phyloP scores from a whole-genome alignment of 1,139 yeast genomes.

The Yamadazyma taylorii region DNA sequence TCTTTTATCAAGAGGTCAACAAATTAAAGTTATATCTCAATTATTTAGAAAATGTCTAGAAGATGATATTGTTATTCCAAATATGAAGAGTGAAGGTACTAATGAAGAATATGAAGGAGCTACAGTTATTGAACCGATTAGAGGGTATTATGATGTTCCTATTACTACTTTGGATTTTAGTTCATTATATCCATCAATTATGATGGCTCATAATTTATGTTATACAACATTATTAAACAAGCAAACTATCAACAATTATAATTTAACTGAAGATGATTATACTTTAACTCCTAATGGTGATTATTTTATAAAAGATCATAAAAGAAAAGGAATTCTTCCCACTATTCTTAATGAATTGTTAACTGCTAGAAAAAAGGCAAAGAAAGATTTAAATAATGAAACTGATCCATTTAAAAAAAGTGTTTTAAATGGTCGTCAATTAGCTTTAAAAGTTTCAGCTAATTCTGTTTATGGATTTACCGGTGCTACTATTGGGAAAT shows the following conservation, averaged over 20 bases:
- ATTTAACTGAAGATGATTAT: slow-evolving; percentile 73
- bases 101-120: slow-evolving; percentile 98
- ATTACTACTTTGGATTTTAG: slow-evolving; percentile 98
- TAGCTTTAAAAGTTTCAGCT: slow-evolving; percentile 95
- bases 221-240: slow-evolving; percentile 83
- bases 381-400: slow-evolving; percentile 84
- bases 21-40: slow-evolving; percentile 95
- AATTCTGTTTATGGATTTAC: slow-evolving; percentile 99
- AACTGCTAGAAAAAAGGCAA: slow-evolving; percentile 91
- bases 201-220: slow-evolving; percentile 99
- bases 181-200: slow-evolving; percentile 94
- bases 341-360: slow-evolving; percentile 86
- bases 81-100: slow-evolving; percentile 77
- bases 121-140: slow-evolving; percentile 92
- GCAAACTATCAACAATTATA: slow-evolving; percentile 64
- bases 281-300: slow-evolving; percentile 91
- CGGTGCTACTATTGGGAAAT: slow-evolving; percentile 96
- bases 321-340: slow-evolving; percentile 85
- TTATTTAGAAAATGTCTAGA: slow-evolving; percentile 87
- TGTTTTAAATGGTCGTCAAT: slow-evolving; percentile 94
- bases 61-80: slow-evolving; percentile 86
- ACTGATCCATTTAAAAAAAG: slow-evolving; percentile 92
- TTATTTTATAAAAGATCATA: slow-evolving; percentile 71
- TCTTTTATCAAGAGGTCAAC: slow-evolving; percentile 89
- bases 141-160: slow-evolving; percentile 96